Conservation (phyloP, 148 eudicot species). For the Vaccinium myrtillus region DNA sequence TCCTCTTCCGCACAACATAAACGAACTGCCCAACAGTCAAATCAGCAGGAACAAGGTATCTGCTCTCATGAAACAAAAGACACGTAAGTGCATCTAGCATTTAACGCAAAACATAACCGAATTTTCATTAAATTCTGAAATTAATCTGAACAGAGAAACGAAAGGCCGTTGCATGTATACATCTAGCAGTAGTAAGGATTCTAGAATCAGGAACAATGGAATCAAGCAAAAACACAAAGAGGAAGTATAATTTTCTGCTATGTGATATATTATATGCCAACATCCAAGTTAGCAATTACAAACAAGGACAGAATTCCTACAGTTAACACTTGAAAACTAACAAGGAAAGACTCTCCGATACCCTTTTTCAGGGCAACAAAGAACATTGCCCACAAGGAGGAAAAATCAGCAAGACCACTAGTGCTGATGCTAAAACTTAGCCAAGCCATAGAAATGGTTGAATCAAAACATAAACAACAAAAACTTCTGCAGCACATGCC, state of each 20-base stretch:
- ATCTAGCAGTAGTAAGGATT: neutral
- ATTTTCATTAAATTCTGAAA: neutral
- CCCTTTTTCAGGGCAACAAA: neutral
- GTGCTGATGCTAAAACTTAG: neutral
- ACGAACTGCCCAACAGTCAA: constrained; percentile 58
- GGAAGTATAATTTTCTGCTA: neutral
- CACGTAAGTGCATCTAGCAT: neutral
- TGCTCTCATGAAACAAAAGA: constrained; percentile 18
- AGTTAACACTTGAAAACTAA: neutral
- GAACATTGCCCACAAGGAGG: neutral
- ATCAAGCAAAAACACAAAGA: neutral
- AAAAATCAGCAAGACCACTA: neutral
- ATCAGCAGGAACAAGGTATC: constrained; percentile 66
- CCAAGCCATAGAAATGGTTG: neutral
- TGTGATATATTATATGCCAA: neutral
- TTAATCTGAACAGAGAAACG: neutral
- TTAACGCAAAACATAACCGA: neutral
- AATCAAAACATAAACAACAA: neutral
- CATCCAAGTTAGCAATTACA: constrained; percentile 2
- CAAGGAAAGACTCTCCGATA: neutral
- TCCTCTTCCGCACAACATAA: constrained; percentile 58
- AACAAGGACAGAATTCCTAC: neutral
- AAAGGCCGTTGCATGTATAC: no score
- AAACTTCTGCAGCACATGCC: neutral
- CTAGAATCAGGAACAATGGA: neutral